Conservation (phyloP, 805 yeast species). For the Candida verbasci region DNA sequence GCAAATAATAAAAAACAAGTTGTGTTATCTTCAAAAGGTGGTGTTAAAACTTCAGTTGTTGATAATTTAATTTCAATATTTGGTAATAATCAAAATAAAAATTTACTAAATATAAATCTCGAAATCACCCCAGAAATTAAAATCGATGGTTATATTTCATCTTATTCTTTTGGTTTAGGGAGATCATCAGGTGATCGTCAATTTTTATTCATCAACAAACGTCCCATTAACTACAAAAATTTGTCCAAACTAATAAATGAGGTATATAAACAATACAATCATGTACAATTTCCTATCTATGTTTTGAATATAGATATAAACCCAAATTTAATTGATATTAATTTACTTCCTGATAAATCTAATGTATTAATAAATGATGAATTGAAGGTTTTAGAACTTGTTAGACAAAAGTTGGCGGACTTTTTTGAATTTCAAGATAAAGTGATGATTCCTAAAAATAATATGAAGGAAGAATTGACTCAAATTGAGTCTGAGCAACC, state of each 20-base stretch:
- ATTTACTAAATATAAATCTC: slow-evolving; percentile 50
- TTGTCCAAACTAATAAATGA: slow-evolving; percentile 64
- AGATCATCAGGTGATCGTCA: slow-evolving; percentile 73
- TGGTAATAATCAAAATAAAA: slow-evolving; percentile 63
- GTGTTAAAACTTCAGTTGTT: slow-evolving; percentile 28
- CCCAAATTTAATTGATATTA: slow-evolving; percentile 63
- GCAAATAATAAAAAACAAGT: slow-evolving; percentile 41
- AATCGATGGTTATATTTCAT: slow-evolving; percentile 65
- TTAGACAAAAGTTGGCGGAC: slow-evolving; percentile 46
- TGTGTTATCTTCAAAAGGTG: slow-evolving; percentile 58
- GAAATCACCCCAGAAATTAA: slow-evolving; percentile 29
- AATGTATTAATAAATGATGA: slow-evolving; percentile 68
- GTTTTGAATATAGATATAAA: slow-evolving; percentile 56
- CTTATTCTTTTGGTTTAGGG: slow-evolving; percentile 68
- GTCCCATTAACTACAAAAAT: slow-evolving; percentile 65
- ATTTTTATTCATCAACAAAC: slow-evolving; percentile 60
- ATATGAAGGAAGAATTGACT: not conserved
- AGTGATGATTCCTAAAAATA: slow-evolving; percentile 18
- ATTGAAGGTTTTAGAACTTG: slow-evolving; percentile 46
- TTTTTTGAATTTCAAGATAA: slow-evolving; percentile 42
- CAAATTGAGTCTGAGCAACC: not conserved
- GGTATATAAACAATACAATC: slow-evolving; percentile 65
- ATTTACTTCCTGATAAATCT: slow-evolving; percentile 89
- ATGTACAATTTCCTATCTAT: slow-evolving; percentile 68
- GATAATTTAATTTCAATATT: slow-evolving; percentile 64